phyloP scores from a whole-genome alignment of 2,329 filamentous ascomycete species.

The Gremmenia infestans region DNA sequence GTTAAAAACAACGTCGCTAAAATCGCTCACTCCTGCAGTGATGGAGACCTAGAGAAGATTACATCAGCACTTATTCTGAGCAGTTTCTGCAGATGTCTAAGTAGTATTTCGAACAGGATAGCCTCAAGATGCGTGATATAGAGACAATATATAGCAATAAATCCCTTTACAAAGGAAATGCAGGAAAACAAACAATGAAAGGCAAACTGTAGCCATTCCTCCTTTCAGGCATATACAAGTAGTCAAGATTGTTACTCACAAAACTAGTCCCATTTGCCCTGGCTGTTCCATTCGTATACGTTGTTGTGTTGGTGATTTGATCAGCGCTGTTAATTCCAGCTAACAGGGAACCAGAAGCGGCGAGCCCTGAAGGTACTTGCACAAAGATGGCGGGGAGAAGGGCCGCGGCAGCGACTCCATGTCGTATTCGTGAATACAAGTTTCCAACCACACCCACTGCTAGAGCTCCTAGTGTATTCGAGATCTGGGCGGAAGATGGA shows the following conservation, averaged over 20 bases:
- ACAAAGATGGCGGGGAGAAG: constrained; percentile 85
- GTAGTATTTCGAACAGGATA: no score
- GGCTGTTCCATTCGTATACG: constrained; percentile 25
- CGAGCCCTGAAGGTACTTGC: constrained; percentile 59
- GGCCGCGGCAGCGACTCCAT: constrained; percentile 70
- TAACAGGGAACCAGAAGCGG: constrained; percentile 53
- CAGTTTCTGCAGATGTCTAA: no score
- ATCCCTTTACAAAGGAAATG: constrained; percentile 10
- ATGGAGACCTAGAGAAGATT: constrained; percentile 15
- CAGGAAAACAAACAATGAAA: constrained; percentile 14
- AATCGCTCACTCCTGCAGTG: neutral
- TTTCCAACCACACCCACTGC: constrained; percentile 74
- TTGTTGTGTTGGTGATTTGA: constrained; percentile 39
- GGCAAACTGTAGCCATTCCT: constrained; percentile 3
- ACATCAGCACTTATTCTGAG: constrained; percentile 11
- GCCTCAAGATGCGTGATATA: neutral
- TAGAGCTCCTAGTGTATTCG: constrained; percentile 72
- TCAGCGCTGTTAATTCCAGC: constrained; percentile 54
- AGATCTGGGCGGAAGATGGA: constrained; percentile 65
- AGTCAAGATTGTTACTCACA: constrained; percentile 15
- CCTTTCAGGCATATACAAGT: neutral
- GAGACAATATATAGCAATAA: neutral
- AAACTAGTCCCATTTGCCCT: constrained; percentile 25
- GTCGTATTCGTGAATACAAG: constrained; percentile 59
- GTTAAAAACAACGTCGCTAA: constrained; percentile 35